Conservation (phyloP, 331 rosid species). For the Cydonia oblonga region DNA sequence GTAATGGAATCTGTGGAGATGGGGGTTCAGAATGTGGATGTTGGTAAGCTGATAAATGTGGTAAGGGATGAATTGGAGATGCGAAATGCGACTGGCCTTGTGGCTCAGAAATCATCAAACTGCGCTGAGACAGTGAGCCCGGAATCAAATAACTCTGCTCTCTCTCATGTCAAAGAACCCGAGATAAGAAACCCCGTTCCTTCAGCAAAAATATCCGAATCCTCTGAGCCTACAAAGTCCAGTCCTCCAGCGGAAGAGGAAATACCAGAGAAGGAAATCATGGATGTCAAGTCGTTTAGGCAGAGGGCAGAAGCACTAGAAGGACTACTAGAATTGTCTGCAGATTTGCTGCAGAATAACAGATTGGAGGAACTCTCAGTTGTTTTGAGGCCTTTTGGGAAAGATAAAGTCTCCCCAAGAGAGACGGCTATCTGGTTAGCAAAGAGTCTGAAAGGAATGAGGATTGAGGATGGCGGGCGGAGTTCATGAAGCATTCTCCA, state of each 20-base stretch:
- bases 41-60: conserved; percentile 61
- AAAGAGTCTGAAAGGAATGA: conserved; percentile 93
- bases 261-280: conserved; percentile 52
- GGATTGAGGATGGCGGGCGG: conserved; percentile 65
- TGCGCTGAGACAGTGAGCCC: conserved; percentile 25
- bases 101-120: conserved; percentile 21
- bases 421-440: conserved; percentile 99
- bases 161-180: conserved; percentile 34
- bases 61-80: conserved; percentile 67
- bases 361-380: conserved; percentile 87
- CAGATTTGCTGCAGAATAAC: conserved; percentile 78
- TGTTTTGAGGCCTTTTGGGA: conserved; percentile 89
- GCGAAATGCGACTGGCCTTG: conserved; percentile 27
- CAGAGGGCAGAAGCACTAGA: conserved; percentile 99
- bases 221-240: conserved; percentile 35
- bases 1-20: conserved; percentile 66
- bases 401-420: conserved; percentile 95
- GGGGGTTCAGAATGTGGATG: conserved; percentile 86
- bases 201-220: conserved; percentile 31
- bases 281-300: conserved; percentile 64
- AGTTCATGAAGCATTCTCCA: conserved; percentile 34
- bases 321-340: conserved; percentile 89
- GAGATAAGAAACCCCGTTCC: conserved; percentile 29
- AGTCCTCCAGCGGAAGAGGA: conserved; percentile 47
- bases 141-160: conserved; percentile 30